Evolutionary conservation across 2,329 filamentous ascomycete genomes (phyloP).

Genomic region (Arthroderma sp.): DNA sequence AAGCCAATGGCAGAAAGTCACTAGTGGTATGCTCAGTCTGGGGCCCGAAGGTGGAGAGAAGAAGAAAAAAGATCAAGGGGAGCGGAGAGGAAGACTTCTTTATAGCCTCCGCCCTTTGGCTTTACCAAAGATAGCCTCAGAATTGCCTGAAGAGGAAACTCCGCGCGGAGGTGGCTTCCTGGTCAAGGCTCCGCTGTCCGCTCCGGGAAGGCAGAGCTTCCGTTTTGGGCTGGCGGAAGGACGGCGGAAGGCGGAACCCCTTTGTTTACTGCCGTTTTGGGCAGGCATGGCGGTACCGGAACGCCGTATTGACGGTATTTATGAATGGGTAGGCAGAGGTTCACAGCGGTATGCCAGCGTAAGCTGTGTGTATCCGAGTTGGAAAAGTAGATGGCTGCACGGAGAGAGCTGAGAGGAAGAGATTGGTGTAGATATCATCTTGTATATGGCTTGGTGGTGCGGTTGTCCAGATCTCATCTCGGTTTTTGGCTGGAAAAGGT

Average conservation of each 20-base stretch:
- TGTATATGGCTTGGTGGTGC: background rate
- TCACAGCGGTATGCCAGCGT: conserved; percentile 2
- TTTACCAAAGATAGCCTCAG: background rate
- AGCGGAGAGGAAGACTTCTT: background rate
- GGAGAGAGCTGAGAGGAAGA: conserved; percentile 2
- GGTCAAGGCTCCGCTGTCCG: background rate
- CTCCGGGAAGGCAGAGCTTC: conserved; percentile 2
- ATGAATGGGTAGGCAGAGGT: background rate
- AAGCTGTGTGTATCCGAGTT: conserved; percentile 4
- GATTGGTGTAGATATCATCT: conserved; percentile 4
- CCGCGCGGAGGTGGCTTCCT: background rate
- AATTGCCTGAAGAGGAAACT: conserved; percentile 8
- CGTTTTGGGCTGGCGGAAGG: background rate
- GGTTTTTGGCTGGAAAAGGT: background rate
- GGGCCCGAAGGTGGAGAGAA: conserved; percentile 5
- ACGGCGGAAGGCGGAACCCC: conserved; percentile 6
- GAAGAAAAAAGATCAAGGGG: conserved; percentile 7
- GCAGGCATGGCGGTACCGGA: background rate
- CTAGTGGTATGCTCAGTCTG: background rate
- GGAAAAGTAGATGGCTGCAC: background rate
- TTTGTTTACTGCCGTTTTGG: conserved; percentile 5
- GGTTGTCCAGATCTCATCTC: background rate
- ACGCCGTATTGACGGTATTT: conserved; percentile 1
- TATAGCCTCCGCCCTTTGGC: background rate
- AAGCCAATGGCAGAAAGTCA: background rate